Base-by-base conservation (phyloP, 768 basidiomycete species). In the Tephrocybe sp. region DNA sequence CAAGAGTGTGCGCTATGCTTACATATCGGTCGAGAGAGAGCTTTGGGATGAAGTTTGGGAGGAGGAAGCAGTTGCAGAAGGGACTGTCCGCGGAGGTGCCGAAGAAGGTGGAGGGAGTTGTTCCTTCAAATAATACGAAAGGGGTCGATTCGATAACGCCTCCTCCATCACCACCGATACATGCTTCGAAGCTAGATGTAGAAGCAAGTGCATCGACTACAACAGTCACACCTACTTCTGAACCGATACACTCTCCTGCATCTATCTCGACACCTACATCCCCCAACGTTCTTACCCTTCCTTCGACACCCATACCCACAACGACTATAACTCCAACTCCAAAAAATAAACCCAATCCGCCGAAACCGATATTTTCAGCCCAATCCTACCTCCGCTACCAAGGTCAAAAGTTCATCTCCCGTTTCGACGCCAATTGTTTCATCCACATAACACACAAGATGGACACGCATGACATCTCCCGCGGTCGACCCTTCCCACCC, bases 401-500 rank as follows among this genome's bases (percentile, higher is more conserved):
- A 69, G 96, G 97, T 38, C 90, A 93, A 67, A 99, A 98, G 70
- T 99, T 99, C 68, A 92, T 85, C 16, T 77, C 87, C 14, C 86
- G 97, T 2, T 99, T 98, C 70, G 97, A 99, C 67, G 97, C 96
- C 41, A 99, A 99, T 69, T 99, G 97, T 68, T 99, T 98, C 60
- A 78, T 80, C 49, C 78, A 80, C 53, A 75, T 84, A 61, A 93
- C 92, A 3, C 87, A 89, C 55, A 98, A 98, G 66, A 78, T 98
- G 69, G 96, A 99, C 68, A 90, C 92, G 23, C 96, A 99, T 68
- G 94, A 98, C 68, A 62, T 99, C 57, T 72, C 87, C 6, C 82
- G 93, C 12, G 82, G 75, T 36, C 79, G 90, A 0, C 40, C 52
- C 10, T 38, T 44, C 6, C 39, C 45, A 19, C 4, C 26, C 4